These are phyloP conservation scores for Colletotrichum sp. DNA, from an alignment of 2,329 filamentous ascomycete genomes.

Conservation along the genomic window DNA sequence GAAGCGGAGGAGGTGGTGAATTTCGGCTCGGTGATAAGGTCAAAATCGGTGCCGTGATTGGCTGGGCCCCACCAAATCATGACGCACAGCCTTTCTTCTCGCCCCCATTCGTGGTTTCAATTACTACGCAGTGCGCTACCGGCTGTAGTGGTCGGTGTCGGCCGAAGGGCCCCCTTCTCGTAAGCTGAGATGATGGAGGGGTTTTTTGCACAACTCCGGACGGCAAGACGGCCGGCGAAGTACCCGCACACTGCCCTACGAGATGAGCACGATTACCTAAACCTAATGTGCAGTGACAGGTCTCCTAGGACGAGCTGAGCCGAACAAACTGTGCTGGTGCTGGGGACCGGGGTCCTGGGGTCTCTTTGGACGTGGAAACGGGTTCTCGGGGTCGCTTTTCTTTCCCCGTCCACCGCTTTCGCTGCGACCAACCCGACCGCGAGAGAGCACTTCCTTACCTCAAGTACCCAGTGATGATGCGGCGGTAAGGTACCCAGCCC, in stretches of 20 bases:
- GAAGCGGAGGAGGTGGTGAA: slow-evolving; percentile 3
- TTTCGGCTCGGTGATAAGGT: slow-evolving; percentile 16
- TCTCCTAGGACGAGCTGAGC: background rate
- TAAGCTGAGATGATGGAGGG: background rate
- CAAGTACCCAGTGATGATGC: background rate
- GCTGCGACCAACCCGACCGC: background rate
- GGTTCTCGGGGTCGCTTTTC: slow-evolving; percentile 4
- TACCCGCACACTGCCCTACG: background rate
- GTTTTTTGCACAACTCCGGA: background rate
- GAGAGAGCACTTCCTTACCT: background rate
- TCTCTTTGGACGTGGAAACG: background rate
- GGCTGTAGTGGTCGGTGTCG: background rate
- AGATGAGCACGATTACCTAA: slow-evolving; percentile 11
- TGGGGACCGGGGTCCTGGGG: background rate
- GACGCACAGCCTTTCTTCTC: background rate
- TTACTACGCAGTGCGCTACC: background rate
- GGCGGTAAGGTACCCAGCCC: background rate
- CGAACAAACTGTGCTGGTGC: background rate
- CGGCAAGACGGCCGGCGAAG: background rate
- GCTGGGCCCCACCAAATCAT: background rate
- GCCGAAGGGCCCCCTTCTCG: background rate
- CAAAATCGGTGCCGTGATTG: slow-evolving; percentile 1
- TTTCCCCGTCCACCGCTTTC: background rate
- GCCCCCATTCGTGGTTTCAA: background rate
- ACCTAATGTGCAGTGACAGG: background rate